Percentiles rank a stretch among this genome's conserved stretches.
Evolutionary conservation across 345 rosid species (phyloP).

Genomic region (Heritiera littoralis): DNA sequence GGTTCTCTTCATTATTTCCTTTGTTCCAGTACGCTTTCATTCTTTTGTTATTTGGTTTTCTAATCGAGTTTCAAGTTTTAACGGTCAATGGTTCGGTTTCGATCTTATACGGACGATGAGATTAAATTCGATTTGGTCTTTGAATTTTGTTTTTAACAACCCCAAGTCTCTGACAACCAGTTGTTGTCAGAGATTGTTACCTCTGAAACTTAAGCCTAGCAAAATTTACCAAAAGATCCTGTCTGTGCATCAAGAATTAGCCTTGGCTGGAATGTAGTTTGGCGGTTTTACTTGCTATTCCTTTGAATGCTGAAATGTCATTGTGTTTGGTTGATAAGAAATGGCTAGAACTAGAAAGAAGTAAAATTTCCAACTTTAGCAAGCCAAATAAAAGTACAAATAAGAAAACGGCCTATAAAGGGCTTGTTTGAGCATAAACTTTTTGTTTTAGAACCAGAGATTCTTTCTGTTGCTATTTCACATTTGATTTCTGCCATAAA

Average conservation of each 20-base stretch:
- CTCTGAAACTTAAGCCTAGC: background rate
- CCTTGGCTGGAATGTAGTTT: background rate
- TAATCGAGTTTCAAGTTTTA: background rate
- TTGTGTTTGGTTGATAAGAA: slow-evolving; percentile 1
- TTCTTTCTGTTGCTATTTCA: background rate
- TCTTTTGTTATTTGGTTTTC: background rate
- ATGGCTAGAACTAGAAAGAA: background rate
- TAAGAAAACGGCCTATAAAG: too few species aligned
- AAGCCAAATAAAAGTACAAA: background rate
- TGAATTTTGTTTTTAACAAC: background rate
- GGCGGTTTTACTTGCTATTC: background rate
- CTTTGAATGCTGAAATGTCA: slow-evolving; percentile 1
- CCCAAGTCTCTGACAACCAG: background rate
- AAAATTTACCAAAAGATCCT: background rate
- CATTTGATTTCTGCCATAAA: background rate
- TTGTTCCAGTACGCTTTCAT: background rate
- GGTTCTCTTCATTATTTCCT: background rate
- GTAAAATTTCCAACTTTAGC: slow-evolving; percentile 2
- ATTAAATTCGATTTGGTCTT: background rate
- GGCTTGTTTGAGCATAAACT: background rate
- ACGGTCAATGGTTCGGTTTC: background rate
- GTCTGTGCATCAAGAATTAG: background rate
- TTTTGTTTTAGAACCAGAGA: background rate
- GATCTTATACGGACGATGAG: background rate
- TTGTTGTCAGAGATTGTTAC: background rate